Percentiles rank a stretch among this genome's conserved stretches.
Evolutionary conservation across 2,329 filamentous ascomycete genomes (phyloP).

Genomic region (Penicillium sp.): DNA sequence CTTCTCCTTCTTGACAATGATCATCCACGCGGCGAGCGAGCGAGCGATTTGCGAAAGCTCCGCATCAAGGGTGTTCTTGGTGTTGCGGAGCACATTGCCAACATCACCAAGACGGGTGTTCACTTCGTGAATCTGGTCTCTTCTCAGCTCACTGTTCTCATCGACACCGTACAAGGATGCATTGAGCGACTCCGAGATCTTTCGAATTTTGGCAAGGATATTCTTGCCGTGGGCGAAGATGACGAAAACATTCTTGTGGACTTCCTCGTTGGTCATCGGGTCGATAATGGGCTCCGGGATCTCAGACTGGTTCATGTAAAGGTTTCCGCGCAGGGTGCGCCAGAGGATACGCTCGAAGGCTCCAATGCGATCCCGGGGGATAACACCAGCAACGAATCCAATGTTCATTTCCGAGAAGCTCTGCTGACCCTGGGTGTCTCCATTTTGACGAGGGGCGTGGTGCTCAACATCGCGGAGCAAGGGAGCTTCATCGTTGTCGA

Average conservation of each 20-base stretch:
- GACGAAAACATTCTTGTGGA: slow-evolving; percentile 98
- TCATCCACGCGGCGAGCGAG: slow-evolving; percentile 93
- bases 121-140: slow-evolving; percentile 96
- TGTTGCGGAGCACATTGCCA: slow-evolving; percentile 88
- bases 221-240: slow-evolving; percentile 99
- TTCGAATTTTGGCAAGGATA: slow-evolving; percentile 96
- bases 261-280: slow-evolving; percentile 83
- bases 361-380: slow-evolving; percentile 84
- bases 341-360: slow-evolving; percentile 97
- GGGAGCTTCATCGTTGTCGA: slow-evolving; percentile 84
- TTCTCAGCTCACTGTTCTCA: slow-evolving; percentile 90
- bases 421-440: slow-evolving; percentile 64
- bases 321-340: slow-evolving; percentile 92
- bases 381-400: slow-evolving; percentile 95
- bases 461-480: slow-evolving; percentile 91
- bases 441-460: slow-evolving; percentile 61
- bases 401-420: slow-evolving; percentile 99
- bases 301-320: slow-evolving; percentile 99
- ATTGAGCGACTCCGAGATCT: slow-evolving; percentile 96
- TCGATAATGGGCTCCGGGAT: slow-evolving; percentile 91
- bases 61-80: slow-evolving; percentile 86
- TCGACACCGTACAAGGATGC: slow-evolving; percentile 96
- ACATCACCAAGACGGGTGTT: slow-evolving; percentile 90
- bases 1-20: slow-evolving; percentile 97
- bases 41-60: slow-evolving; percentile 92